Percentiles rank a stretch among this genome's conserved stretches.
Conservation (phyloP, 192 early-diverging fungal species). For the Backusella luteola region DNA sequence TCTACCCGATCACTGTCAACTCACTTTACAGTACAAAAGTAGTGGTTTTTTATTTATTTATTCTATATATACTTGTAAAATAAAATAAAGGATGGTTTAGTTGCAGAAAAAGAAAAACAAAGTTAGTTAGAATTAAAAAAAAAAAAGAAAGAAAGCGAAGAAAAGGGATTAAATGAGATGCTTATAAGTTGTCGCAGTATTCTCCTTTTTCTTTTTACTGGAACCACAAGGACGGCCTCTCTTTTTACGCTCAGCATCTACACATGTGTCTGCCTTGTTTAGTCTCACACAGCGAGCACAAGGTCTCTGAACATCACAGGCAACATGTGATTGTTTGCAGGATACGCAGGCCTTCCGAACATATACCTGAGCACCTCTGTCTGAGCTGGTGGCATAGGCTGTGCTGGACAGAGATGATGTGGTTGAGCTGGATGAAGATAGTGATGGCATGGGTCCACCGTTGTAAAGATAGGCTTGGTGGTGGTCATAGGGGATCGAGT, state of each 20-base stretch:
- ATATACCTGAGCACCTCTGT: conserved; percentile 16
- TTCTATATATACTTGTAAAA: background rate
- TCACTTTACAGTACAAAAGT: background rate
- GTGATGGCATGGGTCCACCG: background rate
- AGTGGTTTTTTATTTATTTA: background rate
- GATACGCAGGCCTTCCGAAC: conserved; percentile 38
- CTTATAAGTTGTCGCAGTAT: background rate
- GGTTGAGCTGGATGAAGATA: background rate
- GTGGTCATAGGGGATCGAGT: background rate
- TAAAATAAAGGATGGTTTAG: background rate
- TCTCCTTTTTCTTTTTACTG: conserved; percentile 24
- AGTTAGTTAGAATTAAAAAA: background rate
- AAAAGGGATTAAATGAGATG: background rate
- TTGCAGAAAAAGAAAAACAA: background rate
- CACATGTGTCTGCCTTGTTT: conserved; percentile 47
- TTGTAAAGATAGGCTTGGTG: conserved; percentile 12
- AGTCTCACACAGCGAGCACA: conserved; percentile 53
- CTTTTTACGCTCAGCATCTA: conserved; percentile 56
- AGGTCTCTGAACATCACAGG: conserved; percentile 47
- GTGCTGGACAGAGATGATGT: background rate
- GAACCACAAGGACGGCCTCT: conserved; percentile 51
- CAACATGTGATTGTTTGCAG: conserved; percentile 41
- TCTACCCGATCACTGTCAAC: background rate
- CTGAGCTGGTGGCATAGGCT: background rate
- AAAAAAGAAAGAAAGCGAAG: background rate